phyloP scores from a whole-genome alignment of 129 eudicot genomes.

The Centaurea solstitialis region DNA sequence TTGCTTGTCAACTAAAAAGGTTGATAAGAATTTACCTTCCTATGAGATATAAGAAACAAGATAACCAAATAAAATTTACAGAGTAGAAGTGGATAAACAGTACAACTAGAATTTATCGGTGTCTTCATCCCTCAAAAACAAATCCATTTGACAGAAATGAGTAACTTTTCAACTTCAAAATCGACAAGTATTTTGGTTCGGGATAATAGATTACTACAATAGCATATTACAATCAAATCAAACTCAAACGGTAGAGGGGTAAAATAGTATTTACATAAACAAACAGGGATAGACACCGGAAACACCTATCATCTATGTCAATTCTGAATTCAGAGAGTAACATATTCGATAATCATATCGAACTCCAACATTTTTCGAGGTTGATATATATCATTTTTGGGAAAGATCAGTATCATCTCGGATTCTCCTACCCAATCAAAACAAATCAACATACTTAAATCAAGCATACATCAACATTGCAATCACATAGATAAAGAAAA shows the following conservation, averaged over 20 bases:
- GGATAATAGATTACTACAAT: not conserved
- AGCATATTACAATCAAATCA: not conserved
- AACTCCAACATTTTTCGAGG: not conserved
- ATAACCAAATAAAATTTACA: not conserved
- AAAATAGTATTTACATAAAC: not conserved
- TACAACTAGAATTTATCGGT: not conserved
- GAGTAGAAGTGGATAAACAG: not conserved
- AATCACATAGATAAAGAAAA: not conserved
- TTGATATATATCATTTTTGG: not conserved
- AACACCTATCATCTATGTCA: not conserved
- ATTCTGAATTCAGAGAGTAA: not conserved
- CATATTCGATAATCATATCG: not conserved
- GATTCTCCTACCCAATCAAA: not conserved
- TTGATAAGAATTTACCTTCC: not conserved
- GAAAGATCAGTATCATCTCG: not conserved
- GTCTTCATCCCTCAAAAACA: not conserved
- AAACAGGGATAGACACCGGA: not conserved
- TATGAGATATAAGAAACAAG: not conserved
- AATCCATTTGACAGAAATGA: not conserved
- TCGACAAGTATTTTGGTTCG: not conserved
- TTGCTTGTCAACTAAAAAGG: not conserved
- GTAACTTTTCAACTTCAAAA: not conserved
- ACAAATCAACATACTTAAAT: not conserved
- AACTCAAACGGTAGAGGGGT: not conserved
- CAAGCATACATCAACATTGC: not conserved